Conservation (phyloP, 495 filamentous ascomycete species). For the Gamarada debralockiae region DNA sequence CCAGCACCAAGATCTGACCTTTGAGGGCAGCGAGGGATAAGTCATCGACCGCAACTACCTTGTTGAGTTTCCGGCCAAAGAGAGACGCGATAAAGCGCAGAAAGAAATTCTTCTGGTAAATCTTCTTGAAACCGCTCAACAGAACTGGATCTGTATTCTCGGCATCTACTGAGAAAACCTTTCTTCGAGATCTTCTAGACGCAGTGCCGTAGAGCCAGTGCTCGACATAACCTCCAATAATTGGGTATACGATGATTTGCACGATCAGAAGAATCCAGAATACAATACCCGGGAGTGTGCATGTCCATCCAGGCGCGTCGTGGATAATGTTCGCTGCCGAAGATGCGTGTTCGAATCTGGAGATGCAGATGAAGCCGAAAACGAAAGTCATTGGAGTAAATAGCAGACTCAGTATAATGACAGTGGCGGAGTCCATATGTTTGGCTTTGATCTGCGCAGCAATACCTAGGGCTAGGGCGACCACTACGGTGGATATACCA, state of each 20-base stretch:
- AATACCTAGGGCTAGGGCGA: slow-evolving; percentile 59
- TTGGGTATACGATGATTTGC: slow-evolving; percentile 66
- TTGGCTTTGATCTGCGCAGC: slow-evolving; percentile 59
- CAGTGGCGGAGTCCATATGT: slow-evolving; percentile 37
- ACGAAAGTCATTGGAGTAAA: slow-evolving; percentile 75
- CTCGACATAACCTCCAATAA: slow-evolving; percentile 67
- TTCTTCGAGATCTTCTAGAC: slow-evolving; percentile 45
- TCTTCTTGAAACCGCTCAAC: slow-evolving; percentile 64
- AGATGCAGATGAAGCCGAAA: slow-evolving; percentile 62
- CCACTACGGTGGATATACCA: slow-evolving; percentile 68
- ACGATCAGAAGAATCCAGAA: slow-evolving; percentile 64
- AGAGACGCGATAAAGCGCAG: slow-evolving; percentile 32
- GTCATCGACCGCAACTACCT: slow-evolving; percentile 66
- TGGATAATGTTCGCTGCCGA: slow-evolving; percentile 48
- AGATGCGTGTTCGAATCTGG: slow-evolving; percentile 56
- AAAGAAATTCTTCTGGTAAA: slow-evolving; percentile 60
- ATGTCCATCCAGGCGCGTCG: slow-evolving; percentile 49
- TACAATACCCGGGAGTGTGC: slow-evolving; percentile 55
- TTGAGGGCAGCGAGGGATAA: slow-evolving; percentile 58
- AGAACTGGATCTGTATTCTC: slow-evolving; percentile 37
- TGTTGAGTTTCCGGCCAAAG: slow-evolving; percentile 51
- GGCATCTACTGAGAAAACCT: neutral
- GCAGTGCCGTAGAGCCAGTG: slow-evolving; percentile 66
- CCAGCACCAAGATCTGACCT: slow-evolving; percentile 74
- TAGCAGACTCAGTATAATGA: slow-evolving; percentile 58